These are phyloP conservation scores for Pyrenophora seminiperda DNA, from an alignment of 2,329 filamentous ascomycete species.

Conservation along the genomic window DNA sequence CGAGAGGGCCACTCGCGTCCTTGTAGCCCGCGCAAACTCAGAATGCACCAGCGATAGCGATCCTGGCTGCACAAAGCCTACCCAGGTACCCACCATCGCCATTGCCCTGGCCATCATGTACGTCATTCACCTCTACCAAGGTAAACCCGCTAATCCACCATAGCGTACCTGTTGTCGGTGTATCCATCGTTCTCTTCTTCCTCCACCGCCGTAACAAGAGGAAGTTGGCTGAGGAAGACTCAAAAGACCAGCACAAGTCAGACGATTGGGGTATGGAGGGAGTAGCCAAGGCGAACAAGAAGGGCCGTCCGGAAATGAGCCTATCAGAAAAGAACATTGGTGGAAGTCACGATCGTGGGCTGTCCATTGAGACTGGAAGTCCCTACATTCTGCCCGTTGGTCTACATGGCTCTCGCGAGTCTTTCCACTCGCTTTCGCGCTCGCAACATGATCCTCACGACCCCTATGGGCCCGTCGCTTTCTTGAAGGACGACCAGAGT, in stretches of 20 bases:
- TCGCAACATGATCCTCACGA: conserved; percentile 77
- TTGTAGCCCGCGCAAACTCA: conserved; percentile 31
- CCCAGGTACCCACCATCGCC: conserved; percentile 36
- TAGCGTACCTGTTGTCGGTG: conserved; percentile 76
- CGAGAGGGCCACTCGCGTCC: conserved; percentile 33
- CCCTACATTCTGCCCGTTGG: conserved; percentile 93
- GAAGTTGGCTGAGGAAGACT: conserved; percentile 76
- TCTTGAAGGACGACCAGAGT: conserved; percentile 56
- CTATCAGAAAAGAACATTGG: conserved; percentile 59
- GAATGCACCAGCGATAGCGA: conserved; percentile 44
- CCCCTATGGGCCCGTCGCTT: conserved; percentile 74
- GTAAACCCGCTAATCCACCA: conserved; percentile 28
- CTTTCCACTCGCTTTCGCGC: conserved; percentile 81
- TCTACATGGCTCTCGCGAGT: conserved; percentile 79
- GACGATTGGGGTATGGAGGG: conserved; percentile 86
- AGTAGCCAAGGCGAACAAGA: conserved; percentile 47
- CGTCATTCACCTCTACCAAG: conserved; percentile 5
- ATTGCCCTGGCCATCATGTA: conserved; percentile 46
- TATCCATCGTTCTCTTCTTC: conserved; percentile 70
- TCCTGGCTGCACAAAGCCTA: conserved; percentile 45
- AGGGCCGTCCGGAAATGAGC: conserved; percentile 57
- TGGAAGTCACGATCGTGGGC: conserved; percentile 51
- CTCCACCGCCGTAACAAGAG: conserved; percentile 79
- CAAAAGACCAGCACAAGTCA: conserved; percentile 83
- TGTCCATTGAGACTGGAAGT: conserved; percentile 70